phyloP scores from a whole-genome alignment of 169 alveolate species.

The Eimeria brunetti region DNA sequence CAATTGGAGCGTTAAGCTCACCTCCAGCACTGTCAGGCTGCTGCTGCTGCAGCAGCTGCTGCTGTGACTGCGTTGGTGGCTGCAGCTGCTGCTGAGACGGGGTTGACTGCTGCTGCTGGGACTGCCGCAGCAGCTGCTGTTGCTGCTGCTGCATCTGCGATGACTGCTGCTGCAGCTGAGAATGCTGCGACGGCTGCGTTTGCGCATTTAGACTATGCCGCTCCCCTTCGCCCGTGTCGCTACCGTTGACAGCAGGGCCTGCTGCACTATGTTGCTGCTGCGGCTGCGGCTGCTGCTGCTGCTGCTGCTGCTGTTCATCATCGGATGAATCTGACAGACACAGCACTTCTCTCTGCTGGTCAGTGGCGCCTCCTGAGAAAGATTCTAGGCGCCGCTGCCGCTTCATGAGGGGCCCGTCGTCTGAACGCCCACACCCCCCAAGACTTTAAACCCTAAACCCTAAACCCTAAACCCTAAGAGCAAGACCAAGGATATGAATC shows the following conservation, averaged over 20 bases:
- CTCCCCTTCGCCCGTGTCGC: not conserved
- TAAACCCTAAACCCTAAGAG: not conserved
- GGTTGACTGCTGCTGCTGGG: constrained; percentile 30
- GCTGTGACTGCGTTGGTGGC: constrained; percentile 1
- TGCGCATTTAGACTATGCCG: not conserved
- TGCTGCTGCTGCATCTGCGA: constrained; percentile 26
- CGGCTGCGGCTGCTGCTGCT: constrained; percentile 13
- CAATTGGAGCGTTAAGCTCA: constrained; percentile 40
- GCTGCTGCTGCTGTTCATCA: constrained; percentile 28
- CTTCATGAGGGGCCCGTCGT: constrained; percentile 27
- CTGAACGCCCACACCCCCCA: not conserved
- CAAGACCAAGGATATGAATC: not conserved
- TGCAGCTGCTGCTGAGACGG: constrained; percentile 36
- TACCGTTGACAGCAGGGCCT: not conserved
- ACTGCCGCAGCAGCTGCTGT: not conserved
- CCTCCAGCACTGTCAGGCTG: constrained; percentile 22
- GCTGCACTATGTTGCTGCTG: constrained; percentile 8
- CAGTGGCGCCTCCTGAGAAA: not conserved
- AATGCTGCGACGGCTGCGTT: constrained; percentile 21
- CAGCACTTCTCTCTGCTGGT: constrained; percentile 16
- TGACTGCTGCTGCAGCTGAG: constrained; percentile 26
- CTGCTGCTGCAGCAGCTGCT: constrained; percentile 34
- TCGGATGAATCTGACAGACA: constrained; percentile 12
- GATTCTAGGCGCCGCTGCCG: constrained; percentile 24
- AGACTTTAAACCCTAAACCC: not conserved